Base-by-base conservation (phyloP, 768 basidiomycete genomes). In the Phylloporus arenicola region DNA sequence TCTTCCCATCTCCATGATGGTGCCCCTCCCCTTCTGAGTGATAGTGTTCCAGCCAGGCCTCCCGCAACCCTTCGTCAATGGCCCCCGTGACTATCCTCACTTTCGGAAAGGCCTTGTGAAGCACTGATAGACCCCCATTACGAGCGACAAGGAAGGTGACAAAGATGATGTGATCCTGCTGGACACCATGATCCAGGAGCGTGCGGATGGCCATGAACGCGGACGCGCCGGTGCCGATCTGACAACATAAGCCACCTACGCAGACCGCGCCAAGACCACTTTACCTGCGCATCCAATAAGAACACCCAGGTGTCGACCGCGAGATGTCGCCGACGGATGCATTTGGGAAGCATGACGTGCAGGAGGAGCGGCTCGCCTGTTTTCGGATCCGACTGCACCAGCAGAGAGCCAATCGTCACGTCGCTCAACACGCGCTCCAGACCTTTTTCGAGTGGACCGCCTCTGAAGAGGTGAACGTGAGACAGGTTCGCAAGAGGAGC, bases 161-260 rank as follows among this genome's bases (percentile, higher is more conserved):
- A 61, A 94, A 94, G 50, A 96, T 82, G 57, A 96, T 94, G 59
- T 80, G 83, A 52, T 86, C 82, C 65, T 92, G 81, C 48, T 67
- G 78, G 16, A 95, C 84, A 12, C 95, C 92, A 57, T 99, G 95
- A 64, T 99, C 95, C 16, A 98, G 77, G 10, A 97, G 72, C 11
- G 95, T 80, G 25, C 95, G 86, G 53, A 99, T 89, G 0, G 93
- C 86, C 95, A 98, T 97, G 67, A 97, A 88, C 17, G 86, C 85
- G 4, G 90, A 83, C 0, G 94, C 93, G 5, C 86, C 95, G 0
- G 95, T 97, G 6, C 91, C 92, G 64, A 98, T 92, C 85, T 95
- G 45, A 42, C 34, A 41, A 47, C 16, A 33, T n/a, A 14, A 12
- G 30, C 8, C 5, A 34, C 39, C 8, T 22, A 24, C 22, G 3